Percentiles rank a stretch among this genome's conserved stretches.
These are phyloP conservation scores for Maudiozyma humilis DNA, from an alignment of 1,139 yeast genomes.

Conservation along the genomic window DNA sequence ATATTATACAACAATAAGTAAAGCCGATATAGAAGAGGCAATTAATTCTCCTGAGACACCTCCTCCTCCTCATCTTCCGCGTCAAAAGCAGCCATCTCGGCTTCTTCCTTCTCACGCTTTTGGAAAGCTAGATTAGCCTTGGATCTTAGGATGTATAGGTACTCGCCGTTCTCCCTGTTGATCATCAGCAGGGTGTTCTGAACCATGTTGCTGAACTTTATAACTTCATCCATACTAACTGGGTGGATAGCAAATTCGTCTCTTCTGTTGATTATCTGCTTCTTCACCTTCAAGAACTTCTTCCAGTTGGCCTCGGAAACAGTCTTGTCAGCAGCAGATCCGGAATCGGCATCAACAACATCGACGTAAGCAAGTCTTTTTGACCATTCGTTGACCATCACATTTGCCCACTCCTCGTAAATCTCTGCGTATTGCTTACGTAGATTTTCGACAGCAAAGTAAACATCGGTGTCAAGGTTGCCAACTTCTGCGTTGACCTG, in stretches of 20 bases:
- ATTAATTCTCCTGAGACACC: constrained; percentile 42
- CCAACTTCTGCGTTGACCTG: constrained; percentile 8
- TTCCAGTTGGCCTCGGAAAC: constrained; percentile 25
- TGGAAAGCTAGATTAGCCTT: constrained; percentile 78
- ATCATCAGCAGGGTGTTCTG: constrained; percentile 54
- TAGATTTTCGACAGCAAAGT: constrained; percentile 33
- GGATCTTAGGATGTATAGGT: constrained; percentile 64
- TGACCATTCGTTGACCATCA: constrained; percentile 49
- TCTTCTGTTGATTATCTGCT: constrained; percentile 13
- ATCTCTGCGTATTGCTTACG: constrained; percentile 54
- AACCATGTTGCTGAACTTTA: constrained; percentile 46
- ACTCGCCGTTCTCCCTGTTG: constrained; percentile 62
- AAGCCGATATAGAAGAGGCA: constrained; percentile 15
- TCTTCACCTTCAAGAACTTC: constrained; percentile 22
- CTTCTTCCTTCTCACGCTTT: constrained; percentile 45
- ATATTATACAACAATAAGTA: no score
- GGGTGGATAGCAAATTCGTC: constrained; percentile 43
- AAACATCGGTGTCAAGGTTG: constrained; percentile 5
- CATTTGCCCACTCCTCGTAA: constrained; percentile 66
- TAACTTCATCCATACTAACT: constrained; percentile 44
- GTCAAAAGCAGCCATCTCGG: constrained; percentile 6
- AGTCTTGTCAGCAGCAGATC: constrained; percentile 13
- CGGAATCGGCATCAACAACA: constrained; percentile 19
- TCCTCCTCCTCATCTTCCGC: constrained; percentile 3
- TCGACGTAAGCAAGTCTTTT: constrained; percentile 33